Percentiles rank a stretch among this genome's conserved stretches.
Conservation (phyloP, 306 rosid species). For the Vigna trinervia region DNA sequence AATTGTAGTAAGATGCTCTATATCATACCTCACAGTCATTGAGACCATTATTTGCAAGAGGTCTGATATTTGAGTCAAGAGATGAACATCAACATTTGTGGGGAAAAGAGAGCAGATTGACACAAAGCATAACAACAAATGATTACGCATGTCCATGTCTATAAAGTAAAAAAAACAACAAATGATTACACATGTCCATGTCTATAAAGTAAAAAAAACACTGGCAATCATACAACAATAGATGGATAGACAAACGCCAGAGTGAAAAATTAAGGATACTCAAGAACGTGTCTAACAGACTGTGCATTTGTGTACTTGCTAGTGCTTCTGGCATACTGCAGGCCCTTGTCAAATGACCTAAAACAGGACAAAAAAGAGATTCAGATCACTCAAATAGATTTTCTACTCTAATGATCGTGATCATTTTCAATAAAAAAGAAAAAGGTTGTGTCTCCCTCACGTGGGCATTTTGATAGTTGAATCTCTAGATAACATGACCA, state of each 20-base stretch:
- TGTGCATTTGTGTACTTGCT: conserved; percentile 55
- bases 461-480: conserved; percentile 70
- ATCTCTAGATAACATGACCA: conserved; percentile 77
- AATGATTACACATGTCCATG: conserved; percentile 14
- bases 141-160: conserved; percentile 12
- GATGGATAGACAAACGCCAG: not conserved
- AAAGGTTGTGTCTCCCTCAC: conserved; percentile 53
- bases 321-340: conserved; percentile 72
- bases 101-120: conserved; percentile 11
- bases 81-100: conserved; percentile 41
- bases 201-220: not conserved
- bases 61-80: conserved; percentile 71
- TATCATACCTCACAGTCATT: conserved; percentile 71
- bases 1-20: conserved; percentile 39
- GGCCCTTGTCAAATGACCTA: conserved; percentile 83
- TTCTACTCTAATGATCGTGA: conserved; percentile 21
- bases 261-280: conserved; percentile 71
- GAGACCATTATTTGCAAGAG: conserved; percentile 65
- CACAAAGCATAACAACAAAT: conserved; percentile 18
- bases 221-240: not conserved
- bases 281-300: conserved; percentile 62
- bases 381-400: conserved; percentile 30
- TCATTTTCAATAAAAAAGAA: conserved; percentile 7
- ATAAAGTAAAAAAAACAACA: not conserved
- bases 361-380: conserved; percentile 33